phyloP scores from a whole-genome alignment of 1,284 basidiomycete genomes.

The Phaffia rhodozyma region DNA sequence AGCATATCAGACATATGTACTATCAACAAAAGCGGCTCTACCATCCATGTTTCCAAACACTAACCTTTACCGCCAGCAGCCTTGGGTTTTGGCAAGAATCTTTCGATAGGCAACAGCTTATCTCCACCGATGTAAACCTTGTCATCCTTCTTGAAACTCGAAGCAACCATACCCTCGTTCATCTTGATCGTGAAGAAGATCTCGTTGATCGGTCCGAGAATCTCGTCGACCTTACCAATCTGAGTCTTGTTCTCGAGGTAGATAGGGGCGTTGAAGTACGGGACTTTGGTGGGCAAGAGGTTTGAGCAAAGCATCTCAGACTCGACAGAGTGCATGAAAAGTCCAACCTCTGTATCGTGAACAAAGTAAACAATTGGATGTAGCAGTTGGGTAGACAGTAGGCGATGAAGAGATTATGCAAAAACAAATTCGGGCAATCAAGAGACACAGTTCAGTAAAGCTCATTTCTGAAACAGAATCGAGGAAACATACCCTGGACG shows the following conservation, averaged over 20 bases:
- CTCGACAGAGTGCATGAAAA: constrained; percentile 88
- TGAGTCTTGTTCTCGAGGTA: constrained; percentile 96
- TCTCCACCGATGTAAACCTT: constrained; percentile 95
- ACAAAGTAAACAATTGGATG: not conserved
- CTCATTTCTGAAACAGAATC: not conserved
- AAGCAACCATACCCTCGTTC: constrained; percentile 89
- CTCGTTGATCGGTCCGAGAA: constrained; percentile 95
- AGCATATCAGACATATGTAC: constrained; percentile 12
- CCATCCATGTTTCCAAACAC: constrained; percentile 41
- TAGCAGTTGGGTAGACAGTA: not conserved
- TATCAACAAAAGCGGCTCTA: constrained; percentile 35
- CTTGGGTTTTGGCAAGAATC: constrained; percentile 97
- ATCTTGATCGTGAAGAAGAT: constrained; percentile 98
- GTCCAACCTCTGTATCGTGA: constrained; percentile 56
- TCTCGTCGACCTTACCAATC: constrained; percentile 93
- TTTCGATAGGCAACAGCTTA: constrained; percentile 89
- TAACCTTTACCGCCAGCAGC: constrained; percentile 51
- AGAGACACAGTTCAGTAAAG: not conserved
- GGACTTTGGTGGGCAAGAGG: constrained; percentile 74
- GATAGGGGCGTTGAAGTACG: constrained; percentile 98
- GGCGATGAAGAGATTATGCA: not conserved
- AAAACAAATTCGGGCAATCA: not conserved
- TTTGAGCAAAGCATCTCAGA: constrained; percentile 96
- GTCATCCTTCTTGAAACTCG: constrained; percentile 92
- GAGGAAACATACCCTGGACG: constrained; percentile 53